Evolutionary conservation across 805 yeast genomes (phyloP).

Genomic region (Ogataea methylovora): DNA sequence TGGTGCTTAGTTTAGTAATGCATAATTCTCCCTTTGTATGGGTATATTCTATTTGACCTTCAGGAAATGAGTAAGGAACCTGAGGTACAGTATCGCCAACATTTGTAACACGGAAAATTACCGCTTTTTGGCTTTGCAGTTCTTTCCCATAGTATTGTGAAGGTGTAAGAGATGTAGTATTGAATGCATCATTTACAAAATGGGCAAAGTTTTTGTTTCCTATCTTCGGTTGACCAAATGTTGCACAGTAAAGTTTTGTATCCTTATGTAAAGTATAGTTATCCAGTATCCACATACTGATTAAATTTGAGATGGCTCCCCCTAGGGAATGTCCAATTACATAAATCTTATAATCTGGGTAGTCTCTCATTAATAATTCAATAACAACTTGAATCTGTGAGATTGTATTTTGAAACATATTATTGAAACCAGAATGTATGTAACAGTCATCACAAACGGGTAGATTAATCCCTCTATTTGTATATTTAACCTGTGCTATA

Average conservation of each 20-base stretch:
- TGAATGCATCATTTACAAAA: conserved; percentile 24
- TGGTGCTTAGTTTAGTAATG: conserved; percentile 9
- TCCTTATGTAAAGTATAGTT: conserved; percentile 26
- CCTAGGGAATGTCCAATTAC: conserved; percentile 26
- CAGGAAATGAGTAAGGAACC: conserved; percentile 6
- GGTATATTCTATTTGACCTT: conserved; percentile 6
- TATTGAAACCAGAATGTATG: conserved; percentile 32
- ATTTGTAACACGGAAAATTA: conserved; percentile 21
- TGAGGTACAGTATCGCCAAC: conserved; percentile 21
- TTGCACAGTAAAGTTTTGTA: conserved; percentile 20
- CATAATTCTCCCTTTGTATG: conserved; percentile 17
- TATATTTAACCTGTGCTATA: conserved; percentile 27
- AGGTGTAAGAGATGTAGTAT: not conserved
- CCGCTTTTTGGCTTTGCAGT: conserved; percentile 1
- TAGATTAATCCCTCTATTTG: conserved; percentile 17
- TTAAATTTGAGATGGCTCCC: conserved; percentile 31
- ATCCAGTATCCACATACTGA: conserved; percentile 29
- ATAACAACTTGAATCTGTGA: conserved; percentile 19
- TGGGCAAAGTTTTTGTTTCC: conserved; percentile 31
- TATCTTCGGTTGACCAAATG: conserved; percentile 38
- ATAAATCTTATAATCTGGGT: conserved; percentile 10
- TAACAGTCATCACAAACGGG: conserved; percentile 21
- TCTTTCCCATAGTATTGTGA: not conserved
- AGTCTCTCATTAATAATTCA: conserved; percentile 10
- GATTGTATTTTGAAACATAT: conserved; percentile 24